Conservation (phyloP, 768 basidiomycete species). For the Russula abietina region DNA sequence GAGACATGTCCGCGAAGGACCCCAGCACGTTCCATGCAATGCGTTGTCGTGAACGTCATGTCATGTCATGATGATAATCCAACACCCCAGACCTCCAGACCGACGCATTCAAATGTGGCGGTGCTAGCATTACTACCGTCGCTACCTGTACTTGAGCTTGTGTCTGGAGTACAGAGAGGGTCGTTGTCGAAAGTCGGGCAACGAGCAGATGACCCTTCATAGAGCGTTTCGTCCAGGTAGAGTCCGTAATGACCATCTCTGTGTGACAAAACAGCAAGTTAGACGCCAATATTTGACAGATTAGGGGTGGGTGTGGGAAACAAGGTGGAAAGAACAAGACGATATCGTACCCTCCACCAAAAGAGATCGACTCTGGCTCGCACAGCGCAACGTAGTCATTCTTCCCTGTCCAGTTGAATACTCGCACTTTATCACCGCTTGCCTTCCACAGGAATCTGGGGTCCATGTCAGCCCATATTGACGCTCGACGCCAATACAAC, state of each 20-base stretch:
- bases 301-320: not conserved
- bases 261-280: constrained; percentile 29
- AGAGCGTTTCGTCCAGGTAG: constrained; percentile 76
- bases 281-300: not conserved
- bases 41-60: constrained; percentile 5
- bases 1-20: constrained; percentile 1
- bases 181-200: constrained; percentile 89
- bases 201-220: constrained; percentile 74
- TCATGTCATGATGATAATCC: constrained; percentile 31
- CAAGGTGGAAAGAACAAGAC: not conserved
- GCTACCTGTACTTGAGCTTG: constrained; percentile 22
- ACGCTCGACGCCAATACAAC: constrained; percentile 22
- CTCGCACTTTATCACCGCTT: constrained; percentile 40
- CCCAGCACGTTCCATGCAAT: constrained; percentile 16
- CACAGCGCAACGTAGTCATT: constrained; percentile 90
- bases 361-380: constrained; percentile 72
- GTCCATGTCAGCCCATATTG: not conserved
- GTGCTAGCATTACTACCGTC: constrained; percentile 35
- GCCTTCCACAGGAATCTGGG: constrained; percentile 74
- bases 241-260: constrained; percentile 87
- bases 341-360: constrained; percentile 78
- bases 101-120: constrained; percentile 82
- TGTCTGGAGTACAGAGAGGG: constrained; percentile 53
- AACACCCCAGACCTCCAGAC: constrained; percentile 86
- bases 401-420: constrained; percentile 79